Base-by-base conservation (phyloP, 2,329 filamentous ascomycete genomes). In the Aspergillus sp. region DNA sequence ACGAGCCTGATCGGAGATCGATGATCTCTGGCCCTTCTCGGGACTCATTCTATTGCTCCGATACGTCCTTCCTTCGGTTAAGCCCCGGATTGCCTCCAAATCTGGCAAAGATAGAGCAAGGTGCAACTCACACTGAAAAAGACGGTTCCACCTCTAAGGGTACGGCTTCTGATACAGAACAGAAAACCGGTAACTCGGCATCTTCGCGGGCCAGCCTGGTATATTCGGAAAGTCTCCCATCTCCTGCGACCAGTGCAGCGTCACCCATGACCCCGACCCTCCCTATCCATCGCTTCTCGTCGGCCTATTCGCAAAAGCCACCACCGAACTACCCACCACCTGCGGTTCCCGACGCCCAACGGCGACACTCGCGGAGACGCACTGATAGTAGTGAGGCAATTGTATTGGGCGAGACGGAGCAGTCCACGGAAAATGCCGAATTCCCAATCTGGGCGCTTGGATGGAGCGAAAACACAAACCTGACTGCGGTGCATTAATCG, bases 351-450 rank as follows among this genome's bases (percentile, higher is more conserved):
- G 61, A 66, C 25, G 62, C 64, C 20, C 64, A 66, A 46, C 65
- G 63, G 51, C 64, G 66, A 40, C 72, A 76, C 56, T 70, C 73
- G 14, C 64, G 71, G 34, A 68, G 72, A 44, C 68, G 72, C 25
- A 76, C 73, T 0, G 69, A 73, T 55, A 76, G 73, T 57, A 75
- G 72, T 51, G 74, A 77, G 60, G 75, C 76, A 52, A 77, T 80
- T 45, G 70, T 73, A 46, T 64, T 76, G 42, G 73, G 72, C 47
- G 65, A 73, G 19, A 70, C 72, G 1, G 74, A 76, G 3, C 77
- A 78, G 25, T 78, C 80, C 56, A 77, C 73, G 41, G 82, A 84
- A 77, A 82, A 85, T 47, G 62, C 80, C 10, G 77, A 77, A 4
- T 74, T 78, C 49, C 71, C 73, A 4, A 62, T 74, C 21, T 76